These are phyloP conservation scores for Beta macrorhiza DNA, from an alignment of 179 eudicot species.

Conservation along the genomic window DNA sequence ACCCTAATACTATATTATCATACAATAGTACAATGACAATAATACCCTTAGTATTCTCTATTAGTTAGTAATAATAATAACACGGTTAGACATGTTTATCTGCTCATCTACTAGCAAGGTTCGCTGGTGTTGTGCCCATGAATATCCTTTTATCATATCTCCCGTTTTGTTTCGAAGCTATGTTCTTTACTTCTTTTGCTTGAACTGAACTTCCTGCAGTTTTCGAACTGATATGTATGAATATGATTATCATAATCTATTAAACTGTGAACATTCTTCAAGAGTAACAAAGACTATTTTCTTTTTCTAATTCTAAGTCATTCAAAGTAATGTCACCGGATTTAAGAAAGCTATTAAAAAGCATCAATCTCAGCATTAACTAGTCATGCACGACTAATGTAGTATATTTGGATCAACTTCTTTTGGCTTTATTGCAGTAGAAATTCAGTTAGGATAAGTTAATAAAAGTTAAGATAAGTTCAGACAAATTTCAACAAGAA, in stretches of 20 bases:
- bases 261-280: not conserved
- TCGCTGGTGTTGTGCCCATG: not conserved
- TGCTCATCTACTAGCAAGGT: not conserved
- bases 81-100: not conserved
- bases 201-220: conserved; percentile 30
- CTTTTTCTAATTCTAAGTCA: not conserved
- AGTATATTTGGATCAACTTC: no score
- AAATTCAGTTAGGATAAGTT: no score
- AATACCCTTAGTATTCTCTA: no score
- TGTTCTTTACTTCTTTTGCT: conserved; percentile 12
- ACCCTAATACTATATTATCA: no score
- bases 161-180: conserved; percentile 28
- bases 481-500: no score
- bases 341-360: not conserved
- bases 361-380: no score
- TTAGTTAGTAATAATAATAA: not conserved
- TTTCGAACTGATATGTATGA: conserved; percentile 18
- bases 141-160: not conserved
- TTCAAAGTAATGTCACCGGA: not conserved
- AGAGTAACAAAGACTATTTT: not conserved
- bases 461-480: no score
- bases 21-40: no score
- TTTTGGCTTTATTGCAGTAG: no score
- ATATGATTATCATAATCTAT: no score
- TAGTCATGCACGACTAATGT: no score